phyloP scores from a whole-genome alignment of 257 asterid species.

The Jasminum sambac region DNA sequence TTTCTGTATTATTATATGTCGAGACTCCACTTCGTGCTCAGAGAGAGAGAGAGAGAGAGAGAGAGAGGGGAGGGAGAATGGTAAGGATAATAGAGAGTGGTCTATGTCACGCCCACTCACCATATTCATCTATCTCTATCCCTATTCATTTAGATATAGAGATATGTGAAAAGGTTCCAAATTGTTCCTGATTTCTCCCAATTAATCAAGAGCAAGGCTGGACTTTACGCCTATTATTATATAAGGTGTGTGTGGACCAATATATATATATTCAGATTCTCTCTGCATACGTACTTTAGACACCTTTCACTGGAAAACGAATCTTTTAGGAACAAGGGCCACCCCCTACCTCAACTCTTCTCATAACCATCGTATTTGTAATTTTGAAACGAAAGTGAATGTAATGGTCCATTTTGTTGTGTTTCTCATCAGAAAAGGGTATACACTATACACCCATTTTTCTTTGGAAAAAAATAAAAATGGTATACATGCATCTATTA shows the following conservation, averaged over 20 bases:
- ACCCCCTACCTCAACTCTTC: background rate
- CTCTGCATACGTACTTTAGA: background rate
- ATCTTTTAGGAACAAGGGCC: slow-evolving; percentile 6
- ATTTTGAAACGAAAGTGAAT: too few relatives aligned
- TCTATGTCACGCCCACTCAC: background rate
- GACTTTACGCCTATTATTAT: background rate
- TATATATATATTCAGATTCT: slow-evolving; percentile 3
- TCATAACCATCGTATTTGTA: background rate
- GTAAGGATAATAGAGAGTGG: background rate
- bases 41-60: background rate
- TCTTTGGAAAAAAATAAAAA: too few relatives aligned
- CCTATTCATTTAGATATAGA: too few relatives aligned
- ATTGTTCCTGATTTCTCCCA: background rate
- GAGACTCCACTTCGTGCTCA: too few relatives aligned
- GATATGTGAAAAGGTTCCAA: background rate
- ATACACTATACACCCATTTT: too few relatives aligned
- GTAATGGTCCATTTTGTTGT: too few relatives aligned
- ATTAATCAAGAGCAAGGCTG: background rate
- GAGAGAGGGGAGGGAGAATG: background rate
- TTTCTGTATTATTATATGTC: too few relatives aligned
- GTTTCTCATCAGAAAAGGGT: too few relatives aligned
- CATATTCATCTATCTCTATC: background rate
- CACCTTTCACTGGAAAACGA: slow-evolving; percentile 5
- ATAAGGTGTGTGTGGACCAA: background rate
- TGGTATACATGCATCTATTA: too few relatives aligned